Evolutionary conservation across 2,329 filamentous ascomycete genomes (phyloP), one percentile per base, ranked within the genome.

Genomic region (Ramichloridium luteum): DNA sequence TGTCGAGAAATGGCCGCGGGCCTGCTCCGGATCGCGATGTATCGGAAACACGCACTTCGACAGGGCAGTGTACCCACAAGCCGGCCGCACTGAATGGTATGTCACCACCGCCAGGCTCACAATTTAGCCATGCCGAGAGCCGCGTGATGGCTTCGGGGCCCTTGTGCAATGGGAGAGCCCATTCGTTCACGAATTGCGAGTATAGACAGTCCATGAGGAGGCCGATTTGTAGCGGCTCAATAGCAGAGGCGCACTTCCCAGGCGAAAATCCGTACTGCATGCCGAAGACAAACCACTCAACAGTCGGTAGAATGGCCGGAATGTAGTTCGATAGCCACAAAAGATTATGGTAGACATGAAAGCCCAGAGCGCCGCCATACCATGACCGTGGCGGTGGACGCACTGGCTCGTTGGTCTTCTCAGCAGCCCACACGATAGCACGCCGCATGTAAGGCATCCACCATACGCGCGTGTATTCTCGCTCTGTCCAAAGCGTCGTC

Each of bases 171-270:
- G 90, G 88, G 5, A 98, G 70, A 1, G 88, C 88, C 90, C 90
- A 98, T 56, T 98, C 90, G 56, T 98, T 94, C 43, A 98, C 90
- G 48, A 84, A 93, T 53, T 98, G 90, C n/a, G 81, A 88, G 64
- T 94, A 98, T 4, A 96, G 71, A 51, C 90, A 98, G 62, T 98
- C 90, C 81, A 98, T 88, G 31, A 94, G 67, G 27, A 96, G 70
- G 9, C 85, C 88, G 41, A 78, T 65, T 37, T 80, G 74, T 41
- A 80, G 80, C 13, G 79, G 75, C 57, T 94, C 80, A 12, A 94
- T 72, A 4, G 80, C 88, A n/a, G 69, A 67, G 25, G 74, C 79
- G 31, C 68, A 67, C 3, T 67, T 69, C 30, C 74, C 75, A 38
- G 82, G 72, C 18, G 65, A 65, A 67, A 94, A 94, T 31, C 88